These are phyloP conservation scores for Zychaea mexicana DNA, from an alignment of 371 early-diverging fungal genomes.

Conservation along the genomic window DNA sequence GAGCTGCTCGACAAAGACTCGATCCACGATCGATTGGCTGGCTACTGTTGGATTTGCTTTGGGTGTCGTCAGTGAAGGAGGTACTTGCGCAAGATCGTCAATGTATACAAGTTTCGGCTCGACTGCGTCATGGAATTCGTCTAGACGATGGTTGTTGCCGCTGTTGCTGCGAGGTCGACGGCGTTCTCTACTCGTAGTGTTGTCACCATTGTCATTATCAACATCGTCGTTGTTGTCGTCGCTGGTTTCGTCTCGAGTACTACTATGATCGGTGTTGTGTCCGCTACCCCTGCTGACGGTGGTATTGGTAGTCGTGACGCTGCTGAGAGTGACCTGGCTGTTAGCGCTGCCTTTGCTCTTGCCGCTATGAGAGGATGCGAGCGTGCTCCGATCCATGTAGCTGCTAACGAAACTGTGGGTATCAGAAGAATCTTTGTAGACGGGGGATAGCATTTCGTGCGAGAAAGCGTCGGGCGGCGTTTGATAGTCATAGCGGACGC, in stretches of 20 bases:
- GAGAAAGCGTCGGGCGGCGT: conserved; percentile 23
- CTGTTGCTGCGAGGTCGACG: background rate
- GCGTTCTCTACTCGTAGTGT: conserved; percentile 9
- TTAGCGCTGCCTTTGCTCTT: conserved; percentile 18
- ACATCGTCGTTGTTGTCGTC: conserved; percentile 6
- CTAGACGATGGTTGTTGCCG: too few relatives aligned
- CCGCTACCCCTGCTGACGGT: background rate
- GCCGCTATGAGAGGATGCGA: conserved; percentile 18
- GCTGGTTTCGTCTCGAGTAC: background rate
- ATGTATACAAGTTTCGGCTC: conserved; percentile 33
- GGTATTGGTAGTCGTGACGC: conserved; percentile 4
- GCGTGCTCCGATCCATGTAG: conserved; percentile 18
- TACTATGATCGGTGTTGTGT: background rate
- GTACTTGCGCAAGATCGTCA: conserved; percentile 14
- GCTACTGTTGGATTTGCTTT: conserved; percentile 5
- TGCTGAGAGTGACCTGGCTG: conserved; percentile 2
- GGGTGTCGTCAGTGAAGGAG: conserved; percentile 4
- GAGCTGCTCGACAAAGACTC: conserved; percentile 29
- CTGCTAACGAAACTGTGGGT: conserved; percentile 28
- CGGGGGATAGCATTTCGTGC: conserved; percentile 13
- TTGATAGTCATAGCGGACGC: conserved; percentile 47
- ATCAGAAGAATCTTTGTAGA: conserved; percentile 20
- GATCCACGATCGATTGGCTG: conserved; percentile 35
- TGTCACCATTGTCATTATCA: background rate
- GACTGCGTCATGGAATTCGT: conserved; percentile 34